Evolutionary conservation across 495 filamentous ascomycete genomes (phyloP).

Genomic region (Neurospora tetraspora): DNA sequence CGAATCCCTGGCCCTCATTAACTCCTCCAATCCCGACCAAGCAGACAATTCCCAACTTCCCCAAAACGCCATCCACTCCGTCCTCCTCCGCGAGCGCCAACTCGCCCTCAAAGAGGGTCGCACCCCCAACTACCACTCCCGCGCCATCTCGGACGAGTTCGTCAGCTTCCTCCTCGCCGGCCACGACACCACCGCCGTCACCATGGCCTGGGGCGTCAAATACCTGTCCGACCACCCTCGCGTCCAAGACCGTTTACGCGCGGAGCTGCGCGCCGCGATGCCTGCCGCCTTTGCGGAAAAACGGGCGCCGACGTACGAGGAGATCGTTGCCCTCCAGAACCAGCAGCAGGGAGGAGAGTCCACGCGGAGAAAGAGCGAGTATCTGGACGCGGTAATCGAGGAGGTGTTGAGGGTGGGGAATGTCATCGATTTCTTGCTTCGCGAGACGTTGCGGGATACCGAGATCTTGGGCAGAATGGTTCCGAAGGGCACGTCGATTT

Average conservation of each 20-base stretch:
- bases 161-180: constrained; percentile 23
- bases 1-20: constrained; percentile 3
- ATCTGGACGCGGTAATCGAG: constrained; percentile 25
- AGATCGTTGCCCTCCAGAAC: constrained; percentile 3
- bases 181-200: constrained; percentile 19
- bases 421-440: constrained; percentile 12
- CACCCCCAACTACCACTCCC: constrained; percentile 14
- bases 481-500: constrained; percentile 31
- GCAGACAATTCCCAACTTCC: background rate
- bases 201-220: constrained; percentile 24
- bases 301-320: constrained; percentile 11
- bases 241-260: constrained; percentile 18
- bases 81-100: constrained; percentile 26
- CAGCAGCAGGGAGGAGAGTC: too few relatives aligned
- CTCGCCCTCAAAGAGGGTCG: constrained; percentile 22
- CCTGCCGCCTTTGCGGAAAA: constrained; percentile 4
- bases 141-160: constrained; percentile 24
- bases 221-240: constrained; percentile 18
- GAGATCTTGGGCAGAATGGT: constrained; percentile 23
- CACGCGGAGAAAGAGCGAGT: background rate
- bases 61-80: constrained; percentile 24
- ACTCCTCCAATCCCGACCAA: too few relatives aligned
- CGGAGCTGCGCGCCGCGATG: constrained; percentile 7
- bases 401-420: constrained; percentile 15
- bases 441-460: constrained; percentile 24